Evolutionary conservation across 176 grass and related monocot species (phyloP).

Genomic region (Areca catechu): DNA sequence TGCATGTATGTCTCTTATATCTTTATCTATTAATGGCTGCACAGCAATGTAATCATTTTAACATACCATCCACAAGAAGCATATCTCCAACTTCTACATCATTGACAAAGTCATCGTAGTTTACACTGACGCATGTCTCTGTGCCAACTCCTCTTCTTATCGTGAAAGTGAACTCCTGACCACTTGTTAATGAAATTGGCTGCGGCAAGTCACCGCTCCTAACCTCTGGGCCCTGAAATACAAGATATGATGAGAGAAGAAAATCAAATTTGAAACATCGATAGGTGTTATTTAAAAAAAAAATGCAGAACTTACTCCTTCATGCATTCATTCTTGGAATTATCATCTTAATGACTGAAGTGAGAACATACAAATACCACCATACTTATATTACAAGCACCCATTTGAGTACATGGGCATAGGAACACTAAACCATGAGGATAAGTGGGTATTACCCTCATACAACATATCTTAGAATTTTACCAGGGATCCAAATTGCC

Average conservation of each 20-base stretch:
- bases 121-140: slow-evolving; percentile 88
- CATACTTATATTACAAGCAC: no score
- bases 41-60: background rate
- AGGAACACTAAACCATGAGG: no score
- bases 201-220: slow-evolving; percentile 93
- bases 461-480: no score
- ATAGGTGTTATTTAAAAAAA: slow-evolving; percentile 21
- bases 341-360: no score
- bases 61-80: slow-evolving; percentile 87
- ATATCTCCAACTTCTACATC: slow-evolving; percentile 96
- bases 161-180: slow-evolving; percentile 83
- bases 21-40: no score
- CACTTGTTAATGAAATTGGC: slow-evolving; percentile 44
- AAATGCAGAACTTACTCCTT: slow-evolving; percentile 1
- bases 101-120: slow-evolving; percentile 90
- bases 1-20: no score
- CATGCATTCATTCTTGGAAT: no score
- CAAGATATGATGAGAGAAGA: background rate
- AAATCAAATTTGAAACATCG: background rate
- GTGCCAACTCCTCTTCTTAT: slow-evolving; percentile 80
- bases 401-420: no score
- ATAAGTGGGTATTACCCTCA: no score
- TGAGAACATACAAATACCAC: no score
- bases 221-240: slow-evolving; percentile 75
- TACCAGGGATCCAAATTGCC: no score